Evolutionary conservation across 441 rosid genomes (phyloP).

Genomic region (Caryocar brasiliense): DNA sequence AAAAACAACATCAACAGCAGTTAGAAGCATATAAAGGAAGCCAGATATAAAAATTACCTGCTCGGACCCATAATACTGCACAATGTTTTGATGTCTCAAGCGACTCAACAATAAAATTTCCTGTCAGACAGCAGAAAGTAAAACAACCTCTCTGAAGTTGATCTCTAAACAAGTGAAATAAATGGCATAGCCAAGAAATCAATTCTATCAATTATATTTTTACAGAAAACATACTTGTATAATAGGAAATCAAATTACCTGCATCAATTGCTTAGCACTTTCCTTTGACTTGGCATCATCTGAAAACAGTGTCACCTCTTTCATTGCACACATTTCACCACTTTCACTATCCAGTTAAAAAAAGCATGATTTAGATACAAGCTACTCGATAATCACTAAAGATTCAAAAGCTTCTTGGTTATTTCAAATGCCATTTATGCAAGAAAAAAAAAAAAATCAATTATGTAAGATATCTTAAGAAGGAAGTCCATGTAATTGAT

Average conservation of each 20-base stretch:
- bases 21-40: neutral
- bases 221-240: neutral
- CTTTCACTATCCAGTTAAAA: constrained; percentile 27
- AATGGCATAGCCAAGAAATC: neutral
- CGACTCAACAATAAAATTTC: constrained; percentile 41
- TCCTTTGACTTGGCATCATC: constrained; percentile 58
- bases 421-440: neutral
- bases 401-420: neutral
- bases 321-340: constrained; percentile 60
- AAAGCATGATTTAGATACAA: constrained; percentile 7
- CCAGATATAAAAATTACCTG: too few species aligned
- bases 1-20: too few species aligned
- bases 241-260: constrained; percentile 19
- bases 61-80: constrained; percentile 8
- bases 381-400: neutral
- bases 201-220: neutral
- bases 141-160: constrained; percentile 4
- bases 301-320: constrained; percentile 45
- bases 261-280: constrained; percentile 52
- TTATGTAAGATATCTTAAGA: too few species aligned
- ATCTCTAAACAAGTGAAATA: neutral
- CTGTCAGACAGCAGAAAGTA: constrained; percentile 21
- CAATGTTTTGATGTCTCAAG: constrained; percentile 11
- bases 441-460: neutral
- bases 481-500: neutral